Percentiles rank a stretch among this genome's conserved stretches.
These are phyloP conservation scores for Microstegium vimineum DNA, from an alignment of 176 grass and related monocot genomes.

Conservation along the genomic window DNA sequence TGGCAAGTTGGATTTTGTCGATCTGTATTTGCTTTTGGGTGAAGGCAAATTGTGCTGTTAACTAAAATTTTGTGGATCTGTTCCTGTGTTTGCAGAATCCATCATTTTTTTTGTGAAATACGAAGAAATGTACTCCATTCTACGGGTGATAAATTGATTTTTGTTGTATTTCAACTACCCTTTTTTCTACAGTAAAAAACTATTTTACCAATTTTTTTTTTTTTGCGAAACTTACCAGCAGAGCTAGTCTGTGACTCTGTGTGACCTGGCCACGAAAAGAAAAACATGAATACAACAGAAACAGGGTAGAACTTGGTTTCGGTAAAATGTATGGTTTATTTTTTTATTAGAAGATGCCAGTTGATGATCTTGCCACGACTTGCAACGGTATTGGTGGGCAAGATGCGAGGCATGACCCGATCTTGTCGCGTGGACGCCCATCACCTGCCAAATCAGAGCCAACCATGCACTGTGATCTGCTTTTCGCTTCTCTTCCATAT, in stretches of 20 bases:
- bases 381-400: background rate
- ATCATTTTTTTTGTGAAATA: background rate
- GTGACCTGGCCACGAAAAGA: background rate
- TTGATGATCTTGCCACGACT: conserved; percentile 27
- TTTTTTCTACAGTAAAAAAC: background rate
- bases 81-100: background rate
- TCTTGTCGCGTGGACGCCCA: conserved; percentile 25
- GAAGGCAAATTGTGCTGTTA: background rate
- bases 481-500: background rate
- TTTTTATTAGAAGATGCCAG: background rate
- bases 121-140: background rate
- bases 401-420: conserved; percentile 41
- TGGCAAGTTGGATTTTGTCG: background rate
- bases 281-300: background rate
- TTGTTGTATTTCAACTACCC: background rate
- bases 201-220: no score
- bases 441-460: conserved; percentile 14
- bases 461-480: background rate
- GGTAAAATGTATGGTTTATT: no score
- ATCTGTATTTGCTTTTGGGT: no score
- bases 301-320: no score
- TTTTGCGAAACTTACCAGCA: no score
- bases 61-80: background rate
- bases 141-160: background rate
- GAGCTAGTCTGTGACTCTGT: background rate